Conservation (phyloP, 1,139 yeast species). For the Taphrina communis region DNA sequence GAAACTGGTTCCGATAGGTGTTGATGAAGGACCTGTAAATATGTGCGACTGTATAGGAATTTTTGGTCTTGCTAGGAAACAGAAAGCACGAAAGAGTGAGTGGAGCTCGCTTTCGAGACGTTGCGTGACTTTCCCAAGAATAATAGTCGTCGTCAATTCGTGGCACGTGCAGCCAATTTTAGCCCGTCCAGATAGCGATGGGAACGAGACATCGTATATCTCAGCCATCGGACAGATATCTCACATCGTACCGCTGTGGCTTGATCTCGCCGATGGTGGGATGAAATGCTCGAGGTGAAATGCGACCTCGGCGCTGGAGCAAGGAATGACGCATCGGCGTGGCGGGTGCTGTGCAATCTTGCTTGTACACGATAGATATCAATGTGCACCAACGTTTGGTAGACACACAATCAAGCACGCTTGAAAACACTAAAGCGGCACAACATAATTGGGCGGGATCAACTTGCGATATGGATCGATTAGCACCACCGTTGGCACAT, state of each 20-base stretch:
- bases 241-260: not conserved
- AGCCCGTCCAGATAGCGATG: not conserved
- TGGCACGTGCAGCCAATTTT: not conserved
- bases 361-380: too few species aligned
- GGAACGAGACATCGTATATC: not conserved
- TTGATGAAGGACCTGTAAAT: not conserved
- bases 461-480: constrained; percentile 7
- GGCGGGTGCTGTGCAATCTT: not conserved
- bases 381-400: too few species aligned
- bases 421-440: too few species aligned
- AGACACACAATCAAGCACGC: too few species aligned
- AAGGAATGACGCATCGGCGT: not conserved
- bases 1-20: constrained; percentile 9
- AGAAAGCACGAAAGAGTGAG: not conserved
- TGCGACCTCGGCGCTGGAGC: not conserved
- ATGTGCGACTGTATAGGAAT: not conserved
- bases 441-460: not conserved
- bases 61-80: not conserved
- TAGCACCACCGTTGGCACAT: constrained; percentile 21
- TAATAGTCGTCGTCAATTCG: not conserved
- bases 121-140: constrained; percentile 6
- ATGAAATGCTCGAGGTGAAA: too few species aligned
- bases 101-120: constrained; percentile 2
- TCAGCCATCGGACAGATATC: not conserved
- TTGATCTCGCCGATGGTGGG: too few species aligned